A percentile compares a stretch with the other conserved stretches of the same genome.
These are phyloP conservation scores for Phanerochaete carnosa DNA, from an alignment of 768 basidiomycete species.

Conservation along the genomic window DNA sequence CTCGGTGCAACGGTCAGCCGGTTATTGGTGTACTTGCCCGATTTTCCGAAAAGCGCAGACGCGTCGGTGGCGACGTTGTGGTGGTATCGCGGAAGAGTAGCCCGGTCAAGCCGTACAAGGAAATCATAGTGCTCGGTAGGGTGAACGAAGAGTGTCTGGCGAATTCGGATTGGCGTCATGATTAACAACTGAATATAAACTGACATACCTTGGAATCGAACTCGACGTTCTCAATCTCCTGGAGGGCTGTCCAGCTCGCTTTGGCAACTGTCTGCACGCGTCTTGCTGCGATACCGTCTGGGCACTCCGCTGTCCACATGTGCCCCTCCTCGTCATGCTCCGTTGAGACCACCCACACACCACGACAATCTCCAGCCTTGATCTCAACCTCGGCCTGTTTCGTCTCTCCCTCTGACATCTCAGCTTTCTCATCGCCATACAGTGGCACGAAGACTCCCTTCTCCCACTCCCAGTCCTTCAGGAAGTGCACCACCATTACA, in stretches of 20 bases:
- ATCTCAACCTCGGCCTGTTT: slow-evolving; percentile 32
- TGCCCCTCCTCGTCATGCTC: slow-evolving; percentile 70
- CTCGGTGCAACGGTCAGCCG: slow-evolving; percentile 20
- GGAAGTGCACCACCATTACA: slow-evolving; percentile 62
- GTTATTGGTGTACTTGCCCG: slow-evolving; percentile 45
- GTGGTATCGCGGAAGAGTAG: slow-evolving; percentile 64
- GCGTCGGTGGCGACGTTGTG: slow-evolving; percentile 62
- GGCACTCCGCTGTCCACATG: slow-evolving; percentile 71
- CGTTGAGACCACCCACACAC: slow-evolving; percentile 79
- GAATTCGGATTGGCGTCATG: background rate
- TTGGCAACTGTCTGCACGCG: slow-evolving; percentile 70
- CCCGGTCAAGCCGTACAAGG: slow-evolving; percentile 68
- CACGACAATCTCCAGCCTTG: slow-evolving; percentile 20
- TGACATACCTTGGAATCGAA: slow-evolving; percentile 57
- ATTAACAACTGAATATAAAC: background rate
- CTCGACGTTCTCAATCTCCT: slow-evolving; percentile 44
- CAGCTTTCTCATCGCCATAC: slow-evolving; percentile 39
- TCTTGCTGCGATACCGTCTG: slow-evolving; percentile 69
- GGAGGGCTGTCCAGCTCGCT: slow-evolving; percentile 65
- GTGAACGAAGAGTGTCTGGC: slow-evolving; percentile 80
- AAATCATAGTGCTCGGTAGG: slow-evolving; percentile 85
- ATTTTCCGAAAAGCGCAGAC: slow-evolving; percentile 38
- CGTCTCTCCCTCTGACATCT: slow-evolving; percentile 17
- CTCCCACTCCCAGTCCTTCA: slow-evolving; percentile 85
- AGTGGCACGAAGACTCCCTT: slow-evolving; percentile 72